phyloP scores from a whole-genome alignment of 768 basidiomycete genomes.

The Tricholoma terreum region DNA sequence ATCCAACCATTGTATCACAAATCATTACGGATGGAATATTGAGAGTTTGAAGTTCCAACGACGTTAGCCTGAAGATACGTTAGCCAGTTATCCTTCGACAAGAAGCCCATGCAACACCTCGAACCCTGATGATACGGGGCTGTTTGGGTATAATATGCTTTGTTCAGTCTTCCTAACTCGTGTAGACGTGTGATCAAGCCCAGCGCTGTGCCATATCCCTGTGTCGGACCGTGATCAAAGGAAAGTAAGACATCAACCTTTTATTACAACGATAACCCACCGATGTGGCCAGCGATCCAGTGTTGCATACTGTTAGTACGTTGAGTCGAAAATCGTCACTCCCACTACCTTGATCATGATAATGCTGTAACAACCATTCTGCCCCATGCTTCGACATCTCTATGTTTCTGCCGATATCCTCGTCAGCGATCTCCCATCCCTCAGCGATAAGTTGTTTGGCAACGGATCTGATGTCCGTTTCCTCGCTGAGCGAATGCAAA shows the following conservation, averaged over 20 bases:
- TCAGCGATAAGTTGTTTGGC: constrained; percentile 66
- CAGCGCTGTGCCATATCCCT: constrained; percentile 96
- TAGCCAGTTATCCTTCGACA: not conserved
- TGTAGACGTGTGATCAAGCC: constrained; percentile 91
- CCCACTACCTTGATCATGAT: constrained; percentile 28
- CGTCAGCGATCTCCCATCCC: constrained; percentile 71
- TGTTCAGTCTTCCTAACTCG: constrained; percentile 70
- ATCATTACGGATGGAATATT: constrained; percentile 89
- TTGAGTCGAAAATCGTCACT: constrained; percentile 52
- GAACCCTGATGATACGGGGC: constrained; percentile 95
- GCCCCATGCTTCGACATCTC: constrained; percentile 83
- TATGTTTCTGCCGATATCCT: constrained; percentile 86
- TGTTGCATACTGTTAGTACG: constrained; percentile 94
- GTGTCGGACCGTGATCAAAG: constrained; percentile 5
- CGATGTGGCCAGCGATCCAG: constrained; percentile 93
- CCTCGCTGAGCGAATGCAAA: constrained; percentile 42
- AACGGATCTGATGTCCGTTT: constrained; percentile 42
- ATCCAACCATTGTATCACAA: constrained; percentile 97
- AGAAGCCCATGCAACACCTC: constrained; percentile 37
- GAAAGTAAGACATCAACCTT: not conserved
- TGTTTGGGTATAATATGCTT: constrained; percentile 91
- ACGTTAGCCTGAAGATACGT: constrained; percentile 62
- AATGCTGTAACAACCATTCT: constrained; percentile 70
- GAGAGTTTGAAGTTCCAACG: constrained; percentile 83
- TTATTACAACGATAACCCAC: constrained; percentile 39